Conservation (phyloP, 495 filamentous ascomycete species). For the Lasiosphaeriaceae sp. region DNA sequence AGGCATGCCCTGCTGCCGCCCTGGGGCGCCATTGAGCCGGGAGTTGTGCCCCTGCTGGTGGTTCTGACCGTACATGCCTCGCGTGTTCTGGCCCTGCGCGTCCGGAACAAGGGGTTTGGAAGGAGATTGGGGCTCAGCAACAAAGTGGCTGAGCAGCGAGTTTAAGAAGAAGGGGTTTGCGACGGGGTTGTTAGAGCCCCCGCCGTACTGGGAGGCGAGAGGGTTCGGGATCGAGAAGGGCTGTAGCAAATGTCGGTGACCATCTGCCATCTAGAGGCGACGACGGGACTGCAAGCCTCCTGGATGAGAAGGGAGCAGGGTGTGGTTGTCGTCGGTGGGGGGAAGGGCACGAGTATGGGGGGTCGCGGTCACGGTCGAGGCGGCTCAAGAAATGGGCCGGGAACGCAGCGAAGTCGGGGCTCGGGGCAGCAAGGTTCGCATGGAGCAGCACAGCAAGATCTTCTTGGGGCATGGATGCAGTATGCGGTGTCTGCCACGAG, state of each 20-base stretch:
- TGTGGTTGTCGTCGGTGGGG: background rate
- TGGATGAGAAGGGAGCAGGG: background rate
- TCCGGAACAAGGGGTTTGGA: conserved; percentile 68
- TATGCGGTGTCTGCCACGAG: conserved; percentile 19
- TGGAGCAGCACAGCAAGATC: conserved; percentile 24
- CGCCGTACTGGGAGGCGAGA: conserved; percentile 21
- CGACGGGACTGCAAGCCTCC: conserved; percentile 4
- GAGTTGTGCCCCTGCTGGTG: conserved; percentile 80
- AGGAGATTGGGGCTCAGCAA: conserved; percentile 34
- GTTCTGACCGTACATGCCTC: conserved; percentile 74
- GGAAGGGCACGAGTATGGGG: conserved; percentile 8
- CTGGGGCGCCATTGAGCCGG: conserved; percentile 53
- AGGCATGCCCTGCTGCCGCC: conserved; percentile 44
- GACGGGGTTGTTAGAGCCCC: conserved; percentile 19
- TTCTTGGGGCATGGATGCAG: conserved; percentile 33
- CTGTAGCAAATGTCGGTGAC: conserved; percentile 69
- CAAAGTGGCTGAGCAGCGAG: conserved; percentile 29
- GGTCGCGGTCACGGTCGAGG: conserved; percentile 7
- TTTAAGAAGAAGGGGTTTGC: conserved; percentile 27
- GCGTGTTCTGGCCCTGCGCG: conserved; percentile 66
- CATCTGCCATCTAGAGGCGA: conserved; percentile 73
- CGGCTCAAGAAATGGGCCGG: conserved; percentile 7
- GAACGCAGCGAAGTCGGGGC: conserved; percentile 10
- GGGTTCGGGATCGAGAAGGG: conserved; percentile 30
- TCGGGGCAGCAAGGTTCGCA: conserved; percentile 24